phyloP scores from a whole-genome alignment of 2,329 filamentous ascomycete species.

The Epichloe glyceriae region DNA sequence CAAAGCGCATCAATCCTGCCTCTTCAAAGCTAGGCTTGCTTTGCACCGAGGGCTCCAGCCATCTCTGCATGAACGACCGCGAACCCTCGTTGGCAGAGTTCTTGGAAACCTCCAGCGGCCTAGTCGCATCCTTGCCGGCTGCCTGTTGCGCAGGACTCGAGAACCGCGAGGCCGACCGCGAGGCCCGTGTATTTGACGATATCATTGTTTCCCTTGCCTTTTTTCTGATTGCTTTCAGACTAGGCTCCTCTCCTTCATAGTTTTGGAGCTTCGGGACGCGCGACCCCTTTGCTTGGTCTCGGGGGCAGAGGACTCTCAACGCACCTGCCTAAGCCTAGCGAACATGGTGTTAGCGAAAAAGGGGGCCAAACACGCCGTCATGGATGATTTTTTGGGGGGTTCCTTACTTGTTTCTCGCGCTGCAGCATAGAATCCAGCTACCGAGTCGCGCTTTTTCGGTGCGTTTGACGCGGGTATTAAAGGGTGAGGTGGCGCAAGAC shows the following conservation, averaged over 20 bases:
- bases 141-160: conserved; percentile 37
- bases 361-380: not conserved
- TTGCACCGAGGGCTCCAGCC: conserved; percentile 46
- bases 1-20: conserved; percentile 56
- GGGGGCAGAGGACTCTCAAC: conserved; percentile 9
- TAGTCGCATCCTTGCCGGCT: conserved; percentile 14
- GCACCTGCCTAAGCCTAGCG: conserved; percentile 19
- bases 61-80: conserved; percentile 39
- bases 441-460: conserved; percentile 18
- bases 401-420: conserved; percentile 16
- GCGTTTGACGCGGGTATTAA: conserved; percentile 19
- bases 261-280: not conserved
- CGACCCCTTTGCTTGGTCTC: conserved; percentile 7
- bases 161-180: conserved; percentile 37
- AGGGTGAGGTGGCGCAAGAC: conserved; percentile 12
- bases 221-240: not conserved
- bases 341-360: conserved; percentile 8
- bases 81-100: conserved; percentile 24
- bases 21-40: conserved; percentile 65
- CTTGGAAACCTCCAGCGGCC: conserved; percentile 25
- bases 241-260: not conserved
- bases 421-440: conserved; percentile 20
- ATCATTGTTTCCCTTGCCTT: conserved; percentile 17
- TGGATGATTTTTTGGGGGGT: not conserved
- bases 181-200: conserved; percentile 33